phyloP scores from a whole-genome alignment of 1,284 basidiomycete species.

The Ceratobasidium sp. region DNA sequence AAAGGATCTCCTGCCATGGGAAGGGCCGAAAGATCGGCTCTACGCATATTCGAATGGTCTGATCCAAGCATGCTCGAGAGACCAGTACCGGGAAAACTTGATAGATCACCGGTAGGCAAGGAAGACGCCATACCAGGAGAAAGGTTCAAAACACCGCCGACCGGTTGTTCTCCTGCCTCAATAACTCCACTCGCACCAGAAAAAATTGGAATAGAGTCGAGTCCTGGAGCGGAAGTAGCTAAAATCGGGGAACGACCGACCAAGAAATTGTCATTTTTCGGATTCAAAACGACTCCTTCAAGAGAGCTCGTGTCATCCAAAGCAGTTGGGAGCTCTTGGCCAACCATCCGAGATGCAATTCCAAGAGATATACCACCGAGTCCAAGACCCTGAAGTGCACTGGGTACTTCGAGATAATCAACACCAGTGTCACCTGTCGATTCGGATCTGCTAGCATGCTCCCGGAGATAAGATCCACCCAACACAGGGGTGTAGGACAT shows the following conservation, averaged over 20 bases:
- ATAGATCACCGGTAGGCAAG: neutral
- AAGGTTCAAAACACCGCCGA: neutral
- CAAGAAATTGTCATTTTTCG: neutral
- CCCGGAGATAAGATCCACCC: neutral
- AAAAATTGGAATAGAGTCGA: neutral
- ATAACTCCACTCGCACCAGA: neutral
- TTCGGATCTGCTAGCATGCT: neutral
- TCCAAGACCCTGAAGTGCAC: neutral
- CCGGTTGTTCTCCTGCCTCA: neutral
- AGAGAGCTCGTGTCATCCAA: neutral
- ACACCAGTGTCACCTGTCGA: neutral
- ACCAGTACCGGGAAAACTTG: neutral
- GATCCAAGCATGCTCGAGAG: too few species aligned
- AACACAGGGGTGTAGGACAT: neutral
- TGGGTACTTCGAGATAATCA: neutral
- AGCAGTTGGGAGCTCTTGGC: neutral
- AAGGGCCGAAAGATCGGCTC: too few species aligned
- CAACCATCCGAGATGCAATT: neutral
- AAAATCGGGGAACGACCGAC: neutral
- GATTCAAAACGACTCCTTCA: neutral
- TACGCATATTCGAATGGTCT: too few species aligned
- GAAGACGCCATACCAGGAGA: neutral
- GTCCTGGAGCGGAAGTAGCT: neutral
- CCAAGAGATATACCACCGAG: neutral
- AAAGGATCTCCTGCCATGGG: too few species aligned